These are phyloP conservation scores for Bothriochloa decipiens DNA, from an alignment of 176 grass and related monocot species.

Conservation along the genomic window DNA sequence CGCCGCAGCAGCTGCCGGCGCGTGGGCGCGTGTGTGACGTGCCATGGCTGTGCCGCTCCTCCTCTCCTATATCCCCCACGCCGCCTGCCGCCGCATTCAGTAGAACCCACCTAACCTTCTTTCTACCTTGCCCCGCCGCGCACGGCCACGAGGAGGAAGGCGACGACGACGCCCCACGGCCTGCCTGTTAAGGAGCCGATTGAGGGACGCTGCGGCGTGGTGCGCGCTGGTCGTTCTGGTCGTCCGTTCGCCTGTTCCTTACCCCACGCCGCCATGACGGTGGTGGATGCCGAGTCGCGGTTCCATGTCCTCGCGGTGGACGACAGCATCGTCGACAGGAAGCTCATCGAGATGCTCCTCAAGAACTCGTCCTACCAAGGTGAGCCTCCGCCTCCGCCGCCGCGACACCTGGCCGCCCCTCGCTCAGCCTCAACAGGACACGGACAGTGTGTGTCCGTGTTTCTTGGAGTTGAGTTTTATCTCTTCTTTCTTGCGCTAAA, in stretches of 20 bases:
- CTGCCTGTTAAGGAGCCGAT: neutral
- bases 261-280: conserved; percentile 33
- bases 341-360: conserved; percentile 96
- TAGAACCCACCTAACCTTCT: conserved; percentile 14
- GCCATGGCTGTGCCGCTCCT: conserved; percentile 12
- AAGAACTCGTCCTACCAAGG: conserved; percentile 93
- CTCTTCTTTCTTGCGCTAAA: neutral
- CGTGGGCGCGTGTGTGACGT: conserved; percentile 9
- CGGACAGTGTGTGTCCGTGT: neutral
- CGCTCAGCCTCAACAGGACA: neutral
- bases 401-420: neutral
- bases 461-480: neutral
- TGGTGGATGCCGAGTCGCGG: conserved; percentile 56
- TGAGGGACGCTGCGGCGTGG: neutral
- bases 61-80: conserved; percentile 27
- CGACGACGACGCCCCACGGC: no score
- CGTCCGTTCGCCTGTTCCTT: neutral
- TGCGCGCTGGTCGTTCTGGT: neutral
- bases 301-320: conserved; percentile 95
- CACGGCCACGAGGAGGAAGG: neutral
- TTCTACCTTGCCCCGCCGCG: neutral
- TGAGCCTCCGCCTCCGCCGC: conserved; percentile 8
- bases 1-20: neutral
- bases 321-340: conserved; percentile 96
- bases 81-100: conserved; percentile 42